Percentiles rank a stretch among this genome's conserved stretches.
These are phyloP conservation scores for Penicillium egyptiacum DNA, from an alignment of 495 filamentous ascomycete genomes.

Conservation along the genomic window DNA sequence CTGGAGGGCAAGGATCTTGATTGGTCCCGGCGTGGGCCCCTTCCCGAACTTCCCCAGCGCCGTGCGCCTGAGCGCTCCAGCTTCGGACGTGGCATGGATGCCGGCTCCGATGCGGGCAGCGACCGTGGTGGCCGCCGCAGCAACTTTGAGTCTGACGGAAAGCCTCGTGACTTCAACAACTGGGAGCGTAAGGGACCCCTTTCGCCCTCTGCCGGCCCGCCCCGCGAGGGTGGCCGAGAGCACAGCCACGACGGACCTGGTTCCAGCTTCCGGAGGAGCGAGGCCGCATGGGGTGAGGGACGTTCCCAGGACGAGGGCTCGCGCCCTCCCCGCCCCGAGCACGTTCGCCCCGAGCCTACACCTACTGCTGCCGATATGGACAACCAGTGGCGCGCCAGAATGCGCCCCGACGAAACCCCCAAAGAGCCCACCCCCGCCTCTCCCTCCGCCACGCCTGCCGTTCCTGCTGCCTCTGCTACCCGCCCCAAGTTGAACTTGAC, in stretches of 20 bases:
- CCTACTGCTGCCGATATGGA: constrained; percentile 85
- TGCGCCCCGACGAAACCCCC: constrained; percentile 67
- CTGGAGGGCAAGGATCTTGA: constrained; percentile 53
- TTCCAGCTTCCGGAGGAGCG: constrained; percentile 59
- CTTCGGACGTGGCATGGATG: constrained; percentile 53
- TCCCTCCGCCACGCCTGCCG: constrained; percentile 42
- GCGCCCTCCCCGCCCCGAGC: constrained; percentile 77
- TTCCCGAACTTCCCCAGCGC: constrained; percentile 65
- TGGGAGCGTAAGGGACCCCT: constrained; percentile 97
- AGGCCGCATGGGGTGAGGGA: constrained; percentile 86
- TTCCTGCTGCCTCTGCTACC: constrained; percentile 51
- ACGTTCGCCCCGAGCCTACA: constrained; percentile 61
- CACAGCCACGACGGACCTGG: constrained; percentile 61
- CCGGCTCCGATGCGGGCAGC: constrained; percentile 50
- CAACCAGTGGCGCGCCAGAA: constrained; percentile 80
- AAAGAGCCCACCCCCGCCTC: constrained; percentile 66
- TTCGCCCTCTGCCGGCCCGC: constrained; percentile 60
- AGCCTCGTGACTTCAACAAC: constrained; percentile 81
- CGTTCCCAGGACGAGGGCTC: constrained; percentile 72
- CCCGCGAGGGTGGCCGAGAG: constrained; percentile 63
- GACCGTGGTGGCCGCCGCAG: constrained; percentile 53
- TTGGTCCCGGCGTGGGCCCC: constrained; percentile 89
- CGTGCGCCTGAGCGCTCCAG: constrained; percentile 49
- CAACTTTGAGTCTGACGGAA: constrained; percentile 71
- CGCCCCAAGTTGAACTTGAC: constrained; percentile 79